A percentile compares a stretch with the other conserved stretches of the same genome.
Conservation (phyloP, 2,329 filamentous ascomycete species). For the Pestalotiopsis sp. region DNA sequence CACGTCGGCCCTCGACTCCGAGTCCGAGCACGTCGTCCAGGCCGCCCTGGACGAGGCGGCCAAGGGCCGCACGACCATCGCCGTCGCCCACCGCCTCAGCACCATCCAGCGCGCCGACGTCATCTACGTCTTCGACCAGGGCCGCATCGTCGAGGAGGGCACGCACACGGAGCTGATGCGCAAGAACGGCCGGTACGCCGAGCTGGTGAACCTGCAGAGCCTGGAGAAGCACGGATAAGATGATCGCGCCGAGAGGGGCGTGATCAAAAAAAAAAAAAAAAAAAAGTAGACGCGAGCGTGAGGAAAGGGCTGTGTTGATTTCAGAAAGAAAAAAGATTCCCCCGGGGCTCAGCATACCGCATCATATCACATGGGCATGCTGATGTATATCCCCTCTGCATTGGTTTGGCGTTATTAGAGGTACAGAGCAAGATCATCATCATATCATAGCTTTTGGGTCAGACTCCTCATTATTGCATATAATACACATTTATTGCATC, state of each 20-base stretch:
- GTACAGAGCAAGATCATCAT: background rate
- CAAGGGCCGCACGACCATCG: constrained; percentile 85
- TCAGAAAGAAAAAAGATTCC: constrained; percentile 3
- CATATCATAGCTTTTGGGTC: background rate
- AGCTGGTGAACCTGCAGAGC: constrained; percentile 79
- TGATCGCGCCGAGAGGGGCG: too few relatives aligned
- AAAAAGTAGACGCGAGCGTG: background rate
- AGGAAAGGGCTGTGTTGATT: background rate
- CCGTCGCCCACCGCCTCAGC: constrained; percentile 86
- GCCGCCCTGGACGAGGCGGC: constrained; percentile 79
- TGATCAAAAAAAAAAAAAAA: too few relatives aligned
- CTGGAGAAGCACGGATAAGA: constrained; percentile 56
- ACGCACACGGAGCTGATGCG: constrained; percentile 74
- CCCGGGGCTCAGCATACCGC: background rate
- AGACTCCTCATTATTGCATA: too few relatives aligned
- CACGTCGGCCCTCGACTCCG: constrained; percentile 73
- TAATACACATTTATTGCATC: too few relatives aligned
- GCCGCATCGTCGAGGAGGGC: constrained; percentile 80
- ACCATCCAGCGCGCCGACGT: constrained; percentile 94
- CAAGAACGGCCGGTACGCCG: constrained; percentile 70
- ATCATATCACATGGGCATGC: background rate
- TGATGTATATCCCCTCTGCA: background rate
- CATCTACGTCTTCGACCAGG: constrained; percentile 96
- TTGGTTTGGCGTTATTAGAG: constrained; percentile 1
- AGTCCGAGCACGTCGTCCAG: constrained; percentile 79